Conservation (phyloP, 768 basidiomycete species). For the Suillus variegatus region DNA sequence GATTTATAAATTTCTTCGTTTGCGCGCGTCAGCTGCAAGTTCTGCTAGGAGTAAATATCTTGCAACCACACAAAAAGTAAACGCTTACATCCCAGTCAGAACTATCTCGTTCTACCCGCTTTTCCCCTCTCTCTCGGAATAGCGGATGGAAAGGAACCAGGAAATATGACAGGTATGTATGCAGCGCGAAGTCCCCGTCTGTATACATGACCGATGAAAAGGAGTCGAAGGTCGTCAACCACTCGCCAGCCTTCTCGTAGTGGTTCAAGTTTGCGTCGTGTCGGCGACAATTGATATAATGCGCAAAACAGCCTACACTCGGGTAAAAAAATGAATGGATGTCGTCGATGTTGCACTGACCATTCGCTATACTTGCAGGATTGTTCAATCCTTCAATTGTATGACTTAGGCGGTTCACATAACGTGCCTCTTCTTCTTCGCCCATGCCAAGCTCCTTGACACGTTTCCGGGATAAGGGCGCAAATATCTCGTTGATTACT, state of each 20-base stretch:
- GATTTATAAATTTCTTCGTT: constrained; percentile 88
- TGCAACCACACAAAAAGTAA: background rate
- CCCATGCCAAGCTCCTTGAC: constrained; percentile 72
- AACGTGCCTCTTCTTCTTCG: constrained; percentile 74
- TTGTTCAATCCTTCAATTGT: constrained; percentile 81
- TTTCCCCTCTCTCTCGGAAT: constrained; percentile 76
- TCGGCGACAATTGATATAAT: constrained; percentile 80
- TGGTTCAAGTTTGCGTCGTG: constrained; percentile 78
- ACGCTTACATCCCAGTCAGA: constrained; percentile 87
- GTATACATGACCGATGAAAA: constrained; percentile 77
- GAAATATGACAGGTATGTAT: constrained; percentile 81
- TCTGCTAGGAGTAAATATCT: constrained; percentile 42
- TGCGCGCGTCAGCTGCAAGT: constrained; percentile 62
- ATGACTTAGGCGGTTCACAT: constrained; percentile 76
- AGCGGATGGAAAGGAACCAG: constrained; percentile 86
- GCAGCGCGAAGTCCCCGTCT: constrained; percentile 83
- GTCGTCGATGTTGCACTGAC: constrained; percentile 41
- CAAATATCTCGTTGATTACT: constrained; percentile 82
- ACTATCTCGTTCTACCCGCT: constrained; percentile 80
- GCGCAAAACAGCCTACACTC: constrained; percentile 82
- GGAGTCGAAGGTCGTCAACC: constrained; percentile 72
- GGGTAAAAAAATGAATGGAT: constrained; percentile 3
- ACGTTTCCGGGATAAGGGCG: constrained; percentile 77
- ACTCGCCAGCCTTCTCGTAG: constrained; percentile 77
- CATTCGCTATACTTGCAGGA: constrained; percentile 77